phyloP scores from a whole-genome alignment of 371 early-diverging fungal genomes.

The Apophysomyces variabilis region DNA sequence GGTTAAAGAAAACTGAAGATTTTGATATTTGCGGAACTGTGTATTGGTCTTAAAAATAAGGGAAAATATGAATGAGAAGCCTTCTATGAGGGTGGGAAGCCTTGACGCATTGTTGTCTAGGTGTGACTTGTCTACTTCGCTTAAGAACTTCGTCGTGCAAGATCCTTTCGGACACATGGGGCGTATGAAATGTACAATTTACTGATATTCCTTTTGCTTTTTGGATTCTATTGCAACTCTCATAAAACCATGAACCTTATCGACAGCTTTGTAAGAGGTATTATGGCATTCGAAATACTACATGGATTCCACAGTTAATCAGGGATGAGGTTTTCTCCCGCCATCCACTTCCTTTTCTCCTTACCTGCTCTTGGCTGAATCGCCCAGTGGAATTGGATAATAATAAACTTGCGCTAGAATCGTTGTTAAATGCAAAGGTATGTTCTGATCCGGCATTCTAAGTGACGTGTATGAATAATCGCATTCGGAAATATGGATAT shows the following conservation, averaged over 20 bases:
- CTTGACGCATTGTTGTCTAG: no score
- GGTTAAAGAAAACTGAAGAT: no score
- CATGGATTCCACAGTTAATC: not conserved
- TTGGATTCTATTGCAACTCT: constrained; percentile 60
- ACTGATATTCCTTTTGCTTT: constrained; percentile 61
- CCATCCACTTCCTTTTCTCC: not conserved
- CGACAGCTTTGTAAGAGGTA: constrained; percentile 50
- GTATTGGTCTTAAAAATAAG: no score
- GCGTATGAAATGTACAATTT: constrained; percentile 16
- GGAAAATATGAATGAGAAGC: no score
- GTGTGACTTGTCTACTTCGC: not conserved
- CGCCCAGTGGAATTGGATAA: constrained; percentile 72
- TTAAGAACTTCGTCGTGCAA: not conserved
- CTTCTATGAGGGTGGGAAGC: no score
- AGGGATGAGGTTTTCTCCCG: not conserved
- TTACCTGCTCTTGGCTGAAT: constrained; percentile 71
- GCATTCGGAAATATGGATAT: not conserved
- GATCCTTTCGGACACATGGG: not conserved
- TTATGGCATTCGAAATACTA: constrained; percentile 58
- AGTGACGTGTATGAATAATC: not conserved
- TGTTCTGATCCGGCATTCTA: constrained; percentile 77
- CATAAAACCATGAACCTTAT: constrained; percentile 62
- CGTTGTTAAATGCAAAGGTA: constrained; percentile 82
- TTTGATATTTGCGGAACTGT: no score
- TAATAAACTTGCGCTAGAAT: constrained; percentile 32